These are phyloP conservation scores for Aplosporella prunicola DNA, from an alignment of 2,329 filamentous ascomycete species.

Conservation along the genomic window DNA sequence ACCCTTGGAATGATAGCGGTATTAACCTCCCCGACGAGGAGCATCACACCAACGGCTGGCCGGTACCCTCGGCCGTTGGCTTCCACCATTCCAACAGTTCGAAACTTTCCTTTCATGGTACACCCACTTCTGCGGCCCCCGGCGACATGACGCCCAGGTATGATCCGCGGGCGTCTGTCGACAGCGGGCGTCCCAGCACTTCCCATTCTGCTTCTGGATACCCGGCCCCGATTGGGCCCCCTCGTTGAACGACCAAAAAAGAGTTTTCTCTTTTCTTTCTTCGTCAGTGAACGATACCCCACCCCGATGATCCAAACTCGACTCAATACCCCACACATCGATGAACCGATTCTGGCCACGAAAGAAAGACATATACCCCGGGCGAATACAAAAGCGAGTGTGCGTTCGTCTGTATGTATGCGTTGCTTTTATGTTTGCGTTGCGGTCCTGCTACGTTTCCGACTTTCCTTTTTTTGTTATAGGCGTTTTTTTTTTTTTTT, in stretches of 20 bases:
- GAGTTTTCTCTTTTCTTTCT: slow-evolving; percentile 20
- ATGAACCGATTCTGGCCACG: slow-evolving; percentile 5
- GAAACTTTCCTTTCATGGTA: slow-evolving; percentile 28
- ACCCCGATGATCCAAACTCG: slow-evolving; percentile 3
- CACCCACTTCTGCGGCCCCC: slow-evolving; percentile 38
- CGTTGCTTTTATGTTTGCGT: slow-evolving; percentile 10
- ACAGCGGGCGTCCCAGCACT: slow-evolving; percentile 86
- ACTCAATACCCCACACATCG: not conserved
- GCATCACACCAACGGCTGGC: slow-evolving; percentile 35
- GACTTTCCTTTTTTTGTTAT: not conserved
- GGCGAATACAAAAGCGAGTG: slow-evolving; percentile 11
- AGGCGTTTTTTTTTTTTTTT: slow-evolving; percentile 13
- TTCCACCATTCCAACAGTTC: slow-evolving; percentile 14
- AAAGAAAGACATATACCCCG: slow-evolving; percentile 12
- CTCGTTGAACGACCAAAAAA: slow-evolving; percentile 57
- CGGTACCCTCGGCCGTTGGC: slow-evolving; percentile 22
- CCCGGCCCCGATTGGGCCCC: slow-evolving; percentile 84
- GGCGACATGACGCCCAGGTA: slow-evolving; percentile 80
- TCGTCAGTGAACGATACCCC: slow-evolving; percentile 12
- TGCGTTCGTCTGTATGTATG: slow-evolving; percentile 12
- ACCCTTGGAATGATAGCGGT: slow-evolving; percentile 96
- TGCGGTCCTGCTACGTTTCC: slow-evolving; percentile 3
- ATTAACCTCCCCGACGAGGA: slow-evolving; percentile 91
- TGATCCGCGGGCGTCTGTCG: slow-evolving; percentile 72
- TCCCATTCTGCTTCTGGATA: slow-evolving; percentile 97